phyloP scores from a whole-genome alignment of 768 basidiomycete species.

The Macrolepiota dolichaula region DNA sequence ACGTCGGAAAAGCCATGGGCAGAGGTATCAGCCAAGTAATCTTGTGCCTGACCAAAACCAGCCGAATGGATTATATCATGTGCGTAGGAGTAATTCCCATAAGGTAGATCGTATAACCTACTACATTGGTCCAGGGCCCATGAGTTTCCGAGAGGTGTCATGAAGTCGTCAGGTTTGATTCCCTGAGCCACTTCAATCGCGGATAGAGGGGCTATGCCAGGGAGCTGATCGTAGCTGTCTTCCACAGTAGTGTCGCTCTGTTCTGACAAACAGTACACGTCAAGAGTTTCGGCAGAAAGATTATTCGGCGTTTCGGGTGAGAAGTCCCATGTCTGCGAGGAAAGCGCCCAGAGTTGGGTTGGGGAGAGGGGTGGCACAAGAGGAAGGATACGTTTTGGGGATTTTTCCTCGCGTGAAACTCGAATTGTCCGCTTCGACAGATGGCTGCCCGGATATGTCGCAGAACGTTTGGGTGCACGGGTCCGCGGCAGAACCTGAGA shows the following conservation, averaged over 20 bases:
- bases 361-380: neutral
- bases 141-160: neutral
- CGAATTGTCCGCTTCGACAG: neutral
- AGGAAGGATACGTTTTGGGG: neutral
- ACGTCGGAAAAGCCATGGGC: constrained; percentile 1
- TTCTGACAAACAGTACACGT: neutral
- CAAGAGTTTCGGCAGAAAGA: neutral
- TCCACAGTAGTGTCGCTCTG: neutral
- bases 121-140: constrained; percentile 12
- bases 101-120: constrained; percentile 2
- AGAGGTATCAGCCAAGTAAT: neutral
- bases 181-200: neutral
- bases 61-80: neutral
- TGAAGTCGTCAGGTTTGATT: neutral
- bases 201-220: constrained; percentile 2
- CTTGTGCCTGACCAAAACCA: neutral
- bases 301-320: neutral
- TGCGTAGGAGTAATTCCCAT: neutral
- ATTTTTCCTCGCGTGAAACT: neutral
- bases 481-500: neutral
- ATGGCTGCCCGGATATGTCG: constrained; percentile 9
- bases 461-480: constrained; percentile 13
- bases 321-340: neutral
- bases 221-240: constrained; percentile 5
- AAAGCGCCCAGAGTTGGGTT: neutral